phyloP scores from a whole-genome alignment of 441 rosid species.

The Geranium incanum region DNA sequence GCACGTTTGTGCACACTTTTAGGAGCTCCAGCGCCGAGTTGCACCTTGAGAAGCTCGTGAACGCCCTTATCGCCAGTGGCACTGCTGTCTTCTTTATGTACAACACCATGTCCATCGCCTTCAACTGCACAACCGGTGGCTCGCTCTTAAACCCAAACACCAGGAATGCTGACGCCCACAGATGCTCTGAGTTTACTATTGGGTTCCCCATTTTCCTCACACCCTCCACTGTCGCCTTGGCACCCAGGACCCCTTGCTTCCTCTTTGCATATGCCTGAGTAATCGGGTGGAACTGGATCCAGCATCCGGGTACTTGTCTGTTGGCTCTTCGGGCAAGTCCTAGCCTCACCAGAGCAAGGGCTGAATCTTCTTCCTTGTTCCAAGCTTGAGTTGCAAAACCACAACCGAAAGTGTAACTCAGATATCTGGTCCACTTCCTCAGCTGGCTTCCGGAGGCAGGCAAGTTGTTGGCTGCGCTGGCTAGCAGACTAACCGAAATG shows the following conservation, averaged over 20 bases:
- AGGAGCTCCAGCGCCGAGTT: conserved; percentile 76
- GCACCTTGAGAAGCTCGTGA: conserved; percentile 76
- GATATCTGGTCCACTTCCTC: conserved; percentile 52
- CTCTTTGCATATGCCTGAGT: conserved; percentile 58
- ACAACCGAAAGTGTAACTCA: conserved; percentile 48
- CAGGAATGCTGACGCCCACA: conserved; percentile 86
- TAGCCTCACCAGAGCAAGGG: conserved; percentile 54
- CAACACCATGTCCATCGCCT: conserved; percentile 63
- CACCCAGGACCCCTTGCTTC: conserved; percentile 48
- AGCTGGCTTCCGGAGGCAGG: conserved; percentile 44
- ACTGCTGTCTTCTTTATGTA: conserved; percentile 77
- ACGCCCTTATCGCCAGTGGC: conserved; percentile 77
- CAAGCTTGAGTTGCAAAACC: conserved; percentile 48
- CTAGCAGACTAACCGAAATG: conserved; percentile 48
- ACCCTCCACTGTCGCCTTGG: conserved; percentile 64
- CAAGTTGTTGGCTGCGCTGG: conserved; percentile 59
- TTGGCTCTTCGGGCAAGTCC: conserved; percentile 62
- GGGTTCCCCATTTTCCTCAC: conserved; percentile 49
- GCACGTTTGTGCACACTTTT: conserved; percentile 76
- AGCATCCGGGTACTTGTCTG: conserved; percentile 46
- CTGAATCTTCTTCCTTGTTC: conserved; percentile 69
- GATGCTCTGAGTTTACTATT: conserved; percentile 50
- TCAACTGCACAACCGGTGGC: conserved; percentile 68
- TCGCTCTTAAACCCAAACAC: conserved; percentile 86
- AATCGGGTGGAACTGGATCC: conserved; percentile 76